phyloP scores from a whole-genome alignment of 441 rosid genomes.

The Pelargonium myrrhifolium region DNA sequence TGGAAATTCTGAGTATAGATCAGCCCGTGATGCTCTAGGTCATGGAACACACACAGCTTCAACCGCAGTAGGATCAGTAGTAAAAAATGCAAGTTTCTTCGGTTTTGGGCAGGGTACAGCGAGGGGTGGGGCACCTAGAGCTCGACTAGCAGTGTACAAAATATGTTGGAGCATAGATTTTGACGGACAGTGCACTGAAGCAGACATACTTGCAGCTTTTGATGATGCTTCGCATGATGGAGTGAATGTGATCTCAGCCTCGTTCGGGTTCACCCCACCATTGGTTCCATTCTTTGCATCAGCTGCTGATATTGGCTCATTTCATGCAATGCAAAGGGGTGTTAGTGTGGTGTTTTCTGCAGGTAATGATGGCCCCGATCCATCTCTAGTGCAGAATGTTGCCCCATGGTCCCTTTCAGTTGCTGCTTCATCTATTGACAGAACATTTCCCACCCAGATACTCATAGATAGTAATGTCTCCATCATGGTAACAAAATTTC shows the following conservation, averaged over 20 bases:
- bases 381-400: conserved; percentile 37
- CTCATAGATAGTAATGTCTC: conserved; percentile 27
- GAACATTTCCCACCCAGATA: conserved; percentile 38
- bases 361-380: conserved; percentile 48
- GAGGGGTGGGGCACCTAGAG: conserved; percentile 58
- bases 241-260: conserved; percentile 46
- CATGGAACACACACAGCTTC: conserved; percentile 51
- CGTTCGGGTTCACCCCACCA: conserved; percentile 42
- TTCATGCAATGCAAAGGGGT: conserved; percentile 52
- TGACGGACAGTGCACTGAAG: conserved; percentile 34
- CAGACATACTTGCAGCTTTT: conserved; percentile 53
- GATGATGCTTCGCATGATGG: conserved; percentile 51
- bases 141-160: conserved; percentile 55
- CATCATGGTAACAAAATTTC: conserved; percentile 29
- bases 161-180: conserved; percentile 37
- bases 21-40: conserved; percentile 35
- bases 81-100: conserved; percentile 28
- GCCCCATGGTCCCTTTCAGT: conserved; percentile 57
- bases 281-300: conserved; percentile 32
- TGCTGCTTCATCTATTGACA: conserved; percentile 54
- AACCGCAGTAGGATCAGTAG: conserved; percentile 42
- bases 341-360: conserved; percentile 54
- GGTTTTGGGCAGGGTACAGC: conserved; percentile 43
- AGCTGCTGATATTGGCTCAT: conserved; percentile 37
- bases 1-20: conserved; percentile 32